phyloP scores from a whole-genome alignment of 257 asterid genomes.

The Plantago elongata region DNA sequence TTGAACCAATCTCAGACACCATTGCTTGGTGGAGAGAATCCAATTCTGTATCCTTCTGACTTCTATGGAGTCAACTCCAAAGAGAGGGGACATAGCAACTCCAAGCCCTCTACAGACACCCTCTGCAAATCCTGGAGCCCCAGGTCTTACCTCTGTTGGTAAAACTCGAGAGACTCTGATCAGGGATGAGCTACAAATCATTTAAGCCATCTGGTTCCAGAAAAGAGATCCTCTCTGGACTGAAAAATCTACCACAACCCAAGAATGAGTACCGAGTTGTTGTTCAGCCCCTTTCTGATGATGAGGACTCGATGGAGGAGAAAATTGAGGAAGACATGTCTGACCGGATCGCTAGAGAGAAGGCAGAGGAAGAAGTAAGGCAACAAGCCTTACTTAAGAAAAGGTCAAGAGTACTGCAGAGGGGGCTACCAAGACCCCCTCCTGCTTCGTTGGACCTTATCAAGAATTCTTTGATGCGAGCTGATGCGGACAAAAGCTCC shows the following conservation, averaged over 20 bases:
- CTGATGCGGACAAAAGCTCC: conserved; percentile 88
- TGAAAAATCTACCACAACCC: conserved; percentile 83
- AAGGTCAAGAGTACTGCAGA: conserved; percentile 90
- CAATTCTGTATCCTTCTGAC: conserved; percentile 89
- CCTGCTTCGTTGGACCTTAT: conserved; percentile 70
- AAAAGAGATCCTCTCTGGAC: conserved; percentile 59
- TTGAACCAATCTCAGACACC: conserved; percentile 84
- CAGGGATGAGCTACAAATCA: conserved; percentile 82
- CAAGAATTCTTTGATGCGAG: conserved; percentile 51
- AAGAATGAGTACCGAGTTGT: conserved; percentile 86
- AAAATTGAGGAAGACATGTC: conserved; percentile 98
- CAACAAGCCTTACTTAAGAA: conserved; percentile 73
- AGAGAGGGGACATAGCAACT: conserved; percentile 73
- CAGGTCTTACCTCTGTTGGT: conserved; percentile 44
- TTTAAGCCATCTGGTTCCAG: conserved; percentile 50
- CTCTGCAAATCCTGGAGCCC: conserved; percentile 61
- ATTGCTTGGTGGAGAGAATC: conserved; percentile 93
- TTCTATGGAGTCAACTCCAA: conserved; percentile 99
- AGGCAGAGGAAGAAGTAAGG: conserved; percentile 90
- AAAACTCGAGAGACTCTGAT: conserved; percentile 86
- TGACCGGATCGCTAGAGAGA: conserved; percentile 87
- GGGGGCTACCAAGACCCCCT: conserved; percentile 98
- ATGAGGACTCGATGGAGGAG: conserved; percentile 88
- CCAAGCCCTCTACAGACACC: conserved; percentile 95
- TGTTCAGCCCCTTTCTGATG: conserved; percentile 64